These are phyloP conservation scores for Cyclotella choctawhatcheeana DNA, from an alignment of 108 stramenopile species.

Conservation along the genomic window DNA sequence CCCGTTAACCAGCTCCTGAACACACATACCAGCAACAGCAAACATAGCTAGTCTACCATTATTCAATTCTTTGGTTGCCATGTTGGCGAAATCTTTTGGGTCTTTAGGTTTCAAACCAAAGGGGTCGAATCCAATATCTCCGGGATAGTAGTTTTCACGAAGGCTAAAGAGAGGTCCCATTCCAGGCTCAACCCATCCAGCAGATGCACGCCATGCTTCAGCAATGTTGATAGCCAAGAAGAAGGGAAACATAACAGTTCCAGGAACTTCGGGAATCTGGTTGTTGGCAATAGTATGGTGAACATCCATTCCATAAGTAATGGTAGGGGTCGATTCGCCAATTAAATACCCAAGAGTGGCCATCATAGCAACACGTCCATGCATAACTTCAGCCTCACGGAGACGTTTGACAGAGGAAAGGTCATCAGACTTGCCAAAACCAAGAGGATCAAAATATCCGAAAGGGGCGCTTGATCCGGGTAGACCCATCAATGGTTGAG, in stretches of 20 bases:
- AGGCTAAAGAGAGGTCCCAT: conserved; percentile 55
- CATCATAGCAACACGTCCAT: conserved; percentile 75
- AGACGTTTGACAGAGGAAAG: conserved; percentile 65
- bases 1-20: conserved; percentile 85
- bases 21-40: conserved; percentile 71
- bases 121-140: conserved; percentile 90
- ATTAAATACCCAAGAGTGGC: conserved; percentile 59
- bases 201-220: conserved; percentile 65
- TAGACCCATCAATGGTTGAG: conserved; percentile 58
- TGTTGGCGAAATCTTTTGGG: conserved; percentile 56
- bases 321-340: conserved; percentile 56
- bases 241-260: conserved; percentile 44
- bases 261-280: conserved; percentile 71
- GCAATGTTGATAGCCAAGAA: conserved; percentile 58
- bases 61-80: conserved; percentile 88
- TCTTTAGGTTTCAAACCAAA: conserved; percentile 78
- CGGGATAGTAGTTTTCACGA: conserved; percentile 80
- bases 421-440: conserved; percentile 69
- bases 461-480: conserved; percentile 68
- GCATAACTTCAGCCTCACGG: conserved; percentile 79
- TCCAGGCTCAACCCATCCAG: conserved; percentile 79
- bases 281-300: no score
- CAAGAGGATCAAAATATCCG: conserved; percentile 77
- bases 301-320: conserved; percentile 66
- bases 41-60: conserved; percentile 91